Conservation (phyloP, 805 yeast species). For the Cyberlindnera xishuangbannaensis region DNA sequence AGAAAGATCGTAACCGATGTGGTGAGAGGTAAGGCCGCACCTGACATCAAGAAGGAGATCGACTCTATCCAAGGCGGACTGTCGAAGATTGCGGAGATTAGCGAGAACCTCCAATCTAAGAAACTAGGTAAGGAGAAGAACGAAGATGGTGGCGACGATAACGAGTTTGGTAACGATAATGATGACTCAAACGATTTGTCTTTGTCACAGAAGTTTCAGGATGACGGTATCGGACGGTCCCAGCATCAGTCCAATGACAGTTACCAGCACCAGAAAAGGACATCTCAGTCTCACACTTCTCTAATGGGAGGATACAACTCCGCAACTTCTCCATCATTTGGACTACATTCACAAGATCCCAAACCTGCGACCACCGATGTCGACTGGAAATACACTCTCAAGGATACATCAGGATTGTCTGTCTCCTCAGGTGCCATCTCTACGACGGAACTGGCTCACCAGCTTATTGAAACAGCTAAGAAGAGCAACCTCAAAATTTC, state of each 20-base stretch:
- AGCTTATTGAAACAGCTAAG: constrained; percentile 56
- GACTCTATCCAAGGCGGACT: constrained; percentile 40
- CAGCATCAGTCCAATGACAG: no score
- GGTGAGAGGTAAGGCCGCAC: constrained; percentile 57
- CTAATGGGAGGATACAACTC: not conserved
- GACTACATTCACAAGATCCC: constrained; percentile 12
- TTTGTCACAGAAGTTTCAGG: not conserved
- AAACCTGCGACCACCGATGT: constrained; percentile 30
- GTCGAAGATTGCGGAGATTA: constrained; percentile 23
- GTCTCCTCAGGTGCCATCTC: constrained; percentile 46
- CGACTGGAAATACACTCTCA: constrained; percentile 60
- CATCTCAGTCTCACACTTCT: not conserved
- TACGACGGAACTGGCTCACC: constrained; percentile 48
- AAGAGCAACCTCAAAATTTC: constrained; percentile 53
- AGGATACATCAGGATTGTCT: constrained; percentile 40
- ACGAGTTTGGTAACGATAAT: not conserved
- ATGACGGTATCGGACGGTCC: no score
- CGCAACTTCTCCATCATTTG: constrained; percentile 5
- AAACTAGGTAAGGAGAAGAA: constrained; percentile 1
- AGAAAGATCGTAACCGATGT: constrained; percentile 76
- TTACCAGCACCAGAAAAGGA: not conserved
- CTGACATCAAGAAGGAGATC: constrained; percentile 52
- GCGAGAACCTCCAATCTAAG: constrained; percentile 18
- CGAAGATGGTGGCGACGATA: constrained; percentile 1
- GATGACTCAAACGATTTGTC: not conserved